Evolutionary conservation across 768 basidiomycete species (phyloP), one percentile per base, ranked within the genome.

Genomic region (Naganishia antarctica): DNA sequence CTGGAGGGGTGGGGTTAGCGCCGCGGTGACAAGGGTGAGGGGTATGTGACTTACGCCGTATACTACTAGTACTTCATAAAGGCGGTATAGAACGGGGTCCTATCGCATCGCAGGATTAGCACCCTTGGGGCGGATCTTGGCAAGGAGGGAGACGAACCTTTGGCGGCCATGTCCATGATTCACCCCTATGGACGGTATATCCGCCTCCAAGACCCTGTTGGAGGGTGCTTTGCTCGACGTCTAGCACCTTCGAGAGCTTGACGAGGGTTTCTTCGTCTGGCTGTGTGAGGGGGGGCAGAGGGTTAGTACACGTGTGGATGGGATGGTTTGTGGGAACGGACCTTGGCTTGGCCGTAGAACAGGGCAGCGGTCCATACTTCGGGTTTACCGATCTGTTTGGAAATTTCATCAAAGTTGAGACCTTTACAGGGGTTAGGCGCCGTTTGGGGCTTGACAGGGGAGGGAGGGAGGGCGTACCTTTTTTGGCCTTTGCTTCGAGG

Each of bases 311-410:
- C 9, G 43, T n/a, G 29, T 16, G 13, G 7, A 25, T 46, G 26
- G 23, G n/a, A 44, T 18, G 12, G 9, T n/a, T 13, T 1, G 25
- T 21, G 12, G 4, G 25, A 32, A 18, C 47, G n/a, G 41, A 66
- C 65, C 60, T 67, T 63, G 26, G 72, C 73, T 34, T 72, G 71
- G 26, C 74, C 74, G 59, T 73, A 73, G 63, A 75, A 75, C 11
- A 75, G 49, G n/a, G 74, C 72, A 7, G 74, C 70, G 16, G 73
- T 73, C 72, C 73, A 75, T 28, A 75, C 74, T 68, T 75, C 74
- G n/a, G 74, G 74, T 51, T 70, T 70, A 9, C 66, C 50, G 48
- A 75, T 57, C 31, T 66, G 40, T 18, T 66, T 41, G 13, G 74
- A 65, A 43, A 75, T 73, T 51, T 72, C 61, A 18, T 61, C 67